Evolutionary conservation across 148 eudicot species (phyloP).

Genomic region (Cornus suecica): DNA sequence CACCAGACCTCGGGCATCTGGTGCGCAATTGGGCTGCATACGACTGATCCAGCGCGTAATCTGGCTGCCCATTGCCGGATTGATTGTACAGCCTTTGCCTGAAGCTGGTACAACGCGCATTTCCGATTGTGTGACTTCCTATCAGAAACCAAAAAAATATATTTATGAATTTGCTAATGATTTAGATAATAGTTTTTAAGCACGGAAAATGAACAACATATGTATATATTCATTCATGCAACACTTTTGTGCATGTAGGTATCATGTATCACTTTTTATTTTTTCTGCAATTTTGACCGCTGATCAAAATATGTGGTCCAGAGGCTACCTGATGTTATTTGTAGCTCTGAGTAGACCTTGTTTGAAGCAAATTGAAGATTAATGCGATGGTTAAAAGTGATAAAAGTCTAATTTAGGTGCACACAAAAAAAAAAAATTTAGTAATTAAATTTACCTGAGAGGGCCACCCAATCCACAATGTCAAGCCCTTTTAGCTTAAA

Average conservation of each 20-base stretch:
- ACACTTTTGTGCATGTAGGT: too few relatives aligned
- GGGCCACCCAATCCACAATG: conserved; percentile 80
- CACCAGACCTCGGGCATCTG: conserved; percentile 73
- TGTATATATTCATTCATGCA: too few relatives aligned
- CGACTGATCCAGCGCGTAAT: conserved; percentile 40
- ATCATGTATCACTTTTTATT: too few relatives aligned
- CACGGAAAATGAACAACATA: too few relatives aligned
- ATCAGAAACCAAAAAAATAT: not conserved
- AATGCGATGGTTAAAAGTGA: too few relatives aligned
- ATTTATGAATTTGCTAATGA: not conserved
- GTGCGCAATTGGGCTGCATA: conserved; percentile 56
- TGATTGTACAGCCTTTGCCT: conserved; percentile 93
- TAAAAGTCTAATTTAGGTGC: too few relatives aligned
- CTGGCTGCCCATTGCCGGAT: conserved; percentile 49
- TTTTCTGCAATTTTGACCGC: too few relatives aligned
- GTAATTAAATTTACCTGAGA: conserved; percentile 52
- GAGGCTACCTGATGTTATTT: too few relatives aligned
- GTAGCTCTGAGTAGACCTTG: too few relatives aligned
- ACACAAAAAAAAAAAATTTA: not conserved
- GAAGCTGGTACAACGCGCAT: conserved; percentile 81
- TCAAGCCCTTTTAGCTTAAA: conserved; percentile 68
- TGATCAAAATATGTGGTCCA: too few relatives aligned
- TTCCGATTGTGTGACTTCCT: conserved; percentile 93
- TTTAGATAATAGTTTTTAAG: not conserved
- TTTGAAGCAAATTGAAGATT: too few relatives aligned